phyloP scores from a whole-genome alignment of 2,329 filamentous ascomycete genomes.

The Colletotrichum camelliae region DNA sequence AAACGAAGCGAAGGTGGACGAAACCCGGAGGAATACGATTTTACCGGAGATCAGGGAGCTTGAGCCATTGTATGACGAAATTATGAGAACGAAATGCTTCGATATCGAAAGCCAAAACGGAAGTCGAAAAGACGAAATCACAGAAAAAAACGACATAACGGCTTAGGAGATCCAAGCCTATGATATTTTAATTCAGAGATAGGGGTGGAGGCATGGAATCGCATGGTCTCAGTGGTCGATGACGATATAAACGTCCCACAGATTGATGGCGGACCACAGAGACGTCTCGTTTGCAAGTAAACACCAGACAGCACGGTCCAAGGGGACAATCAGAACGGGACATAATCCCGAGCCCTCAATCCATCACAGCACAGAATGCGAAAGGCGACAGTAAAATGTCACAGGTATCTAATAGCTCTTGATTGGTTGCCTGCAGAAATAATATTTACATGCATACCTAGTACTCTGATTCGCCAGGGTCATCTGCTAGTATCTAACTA shows the following conservation, averaged over 20 bases:
- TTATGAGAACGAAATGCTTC: not conserved
- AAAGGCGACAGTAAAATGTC: not conserved
- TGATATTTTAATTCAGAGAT: not conserved
- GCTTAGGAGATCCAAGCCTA: not conserved
- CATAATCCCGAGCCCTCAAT: rapidly evolving
- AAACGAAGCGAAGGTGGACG: not conserved
- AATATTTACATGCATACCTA: not conserved
- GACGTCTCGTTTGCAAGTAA: not conserved
- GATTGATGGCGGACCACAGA: not conserved
- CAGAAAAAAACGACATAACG: not conserved
- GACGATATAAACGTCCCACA: not conserved
- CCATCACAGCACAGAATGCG: not conserved
- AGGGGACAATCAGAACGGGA: not conserved
- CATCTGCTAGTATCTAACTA: not conserved
- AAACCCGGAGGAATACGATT: not conserved
- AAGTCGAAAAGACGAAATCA: not conserved
- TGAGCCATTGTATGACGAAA: not conserved
- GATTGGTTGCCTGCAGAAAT: not conserved
- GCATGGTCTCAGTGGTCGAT: not conserved
- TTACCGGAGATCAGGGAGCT: not conserved
- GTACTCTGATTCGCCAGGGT: no score
- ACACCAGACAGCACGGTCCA: not conserved
- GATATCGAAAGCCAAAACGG: not conserved
- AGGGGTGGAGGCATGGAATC: not conserved
- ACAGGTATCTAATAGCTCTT: not conserved